Conservation (phyloP, 2,329 filamentous ascomycete species). For the Neofusicoccum sp. region DNA sequence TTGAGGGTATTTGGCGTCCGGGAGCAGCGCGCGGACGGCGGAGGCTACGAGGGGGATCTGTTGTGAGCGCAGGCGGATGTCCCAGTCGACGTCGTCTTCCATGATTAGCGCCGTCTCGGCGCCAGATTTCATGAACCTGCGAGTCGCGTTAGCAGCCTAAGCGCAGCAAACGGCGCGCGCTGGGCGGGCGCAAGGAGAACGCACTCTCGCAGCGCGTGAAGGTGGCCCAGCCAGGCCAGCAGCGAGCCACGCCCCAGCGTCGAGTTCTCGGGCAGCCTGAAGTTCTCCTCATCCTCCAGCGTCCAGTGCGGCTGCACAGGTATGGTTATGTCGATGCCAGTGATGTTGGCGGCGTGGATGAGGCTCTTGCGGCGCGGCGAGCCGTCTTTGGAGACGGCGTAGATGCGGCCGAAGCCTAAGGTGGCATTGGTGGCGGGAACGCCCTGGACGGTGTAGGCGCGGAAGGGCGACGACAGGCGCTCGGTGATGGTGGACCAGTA, state of each 20-base stretch:
- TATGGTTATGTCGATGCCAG: slow-evolving; percentile 46
- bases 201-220: slow-evolving; percentile 45
- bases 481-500: slow-evolving; percentile 16
- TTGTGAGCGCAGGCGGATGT: slow-evolving; percentile 46
- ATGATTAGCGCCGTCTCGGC: slow-evolving; percentile 47
- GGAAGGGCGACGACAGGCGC: slow-evolving; percentile 4
- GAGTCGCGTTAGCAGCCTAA: neutral
- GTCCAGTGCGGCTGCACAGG: slow-evolving; percentile 47
- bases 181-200: neutral
- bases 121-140: slow-evolving; percentile 46
- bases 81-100: slow-evolving; percentile 52
- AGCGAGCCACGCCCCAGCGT: slow-evolving; percentile 42
- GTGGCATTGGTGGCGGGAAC: slow-evolving; percentile 36
- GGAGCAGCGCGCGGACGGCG: slow-evolving; percentile 42
- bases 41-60: slow-evolving; percentile 46
- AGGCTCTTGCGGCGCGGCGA: slow-evolving; percentile 45
- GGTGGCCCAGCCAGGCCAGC: slow-evolving; percentile 49
- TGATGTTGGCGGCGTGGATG: slow-evolving; percentile 46
- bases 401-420: slow-evolving; percentile 45
- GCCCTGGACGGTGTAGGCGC: neutral
- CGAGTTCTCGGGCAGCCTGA: slow-evolving; percentile 37
- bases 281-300: slow-evolving; percentile 41
- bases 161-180: neutral
- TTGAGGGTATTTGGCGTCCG: slow-evolving; percentile 30
- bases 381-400: slow-evolving; percentile 44